These are phyloP conservation scores for Naganishia liquefaciens DNA, from an alignment of 1,284 basidiomycete genomes.

Conservation along the genomic window DNA sequence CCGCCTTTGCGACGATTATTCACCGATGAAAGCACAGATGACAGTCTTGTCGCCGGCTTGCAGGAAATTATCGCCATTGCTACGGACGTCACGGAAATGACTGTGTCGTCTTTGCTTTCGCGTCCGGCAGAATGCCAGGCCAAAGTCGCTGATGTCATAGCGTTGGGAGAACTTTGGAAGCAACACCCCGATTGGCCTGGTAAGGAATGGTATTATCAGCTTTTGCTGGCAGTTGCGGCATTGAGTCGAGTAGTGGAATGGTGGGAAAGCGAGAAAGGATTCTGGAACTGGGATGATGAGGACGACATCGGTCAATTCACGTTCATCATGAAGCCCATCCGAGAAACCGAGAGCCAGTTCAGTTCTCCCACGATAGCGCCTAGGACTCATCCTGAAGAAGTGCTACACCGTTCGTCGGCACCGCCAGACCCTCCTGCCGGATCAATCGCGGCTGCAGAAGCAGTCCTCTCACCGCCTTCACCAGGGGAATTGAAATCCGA, in stretches of 20 bases:
- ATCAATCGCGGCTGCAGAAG: background rate
- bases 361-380: conserved; percentile 13
- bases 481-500: conserved; percentile 32
- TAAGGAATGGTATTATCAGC: conserved; percentile 96
- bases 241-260: conserved; percentile 96
- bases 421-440: background rate
- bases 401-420: background rate
- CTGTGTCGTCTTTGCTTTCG: conserved; percentile 77
- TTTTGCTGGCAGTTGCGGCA: conserved; percentile 92
- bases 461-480: background rate
- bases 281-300: conserved; percentile 98
- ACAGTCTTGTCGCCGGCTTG: conserved; percentile 72
- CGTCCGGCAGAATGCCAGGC: conserved; percentile 81
- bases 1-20: conserved; percentile 64
- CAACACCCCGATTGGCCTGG: conserved; percentile 98
- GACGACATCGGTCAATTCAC: conserved; percentile 75
- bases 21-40: conserved; percentile 61
- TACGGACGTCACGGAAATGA: conserved; percentile 91
- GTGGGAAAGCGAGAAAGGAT: conserved; percentile 99
- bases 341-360: conserved; percentile 36
- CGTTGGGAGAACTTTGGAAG: conserved; percentile 92
- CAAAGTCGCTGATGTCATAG: conserved; percentile 85
- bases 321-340: conserved; percentile 79
- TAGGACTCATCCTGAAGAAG: background rate
- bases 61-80: conserved; percentile 92